phyloP scores from a whole-genome alignment of 768 basidiomycete species.

The Russula sp. region DNA sequence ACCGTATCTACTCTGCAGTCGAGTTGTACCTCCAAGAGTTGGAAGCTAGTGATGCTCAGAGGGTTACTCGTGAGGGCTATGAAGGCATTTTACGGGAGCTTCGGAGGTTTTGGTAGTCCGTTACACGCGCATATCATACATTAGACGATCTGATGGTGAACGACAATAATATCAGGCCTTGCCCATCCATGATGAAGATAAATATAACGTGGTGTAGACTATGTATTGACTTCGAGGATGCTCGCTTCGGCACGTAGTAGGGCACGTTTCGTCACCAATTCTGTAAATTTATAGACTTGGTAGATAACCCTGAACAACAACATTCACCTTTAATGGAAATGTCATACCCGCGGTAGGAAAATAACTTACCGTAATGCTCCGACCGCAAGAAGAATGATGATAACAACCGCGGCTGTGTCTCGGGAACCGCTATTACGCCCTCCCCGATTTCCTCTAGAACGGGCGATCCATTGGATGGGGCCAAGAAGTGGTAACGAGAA shows the following conservation, averaged over 20 bases:
- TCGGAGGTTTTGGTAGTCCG: slow-evolving; percentile 57
- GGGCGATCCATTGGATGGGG: slow-evolving; percentile 63
- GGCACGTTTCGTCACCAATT: slow-evolving; percentile 48
- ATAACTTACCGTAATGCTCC: slow-evolving; percentile 53
- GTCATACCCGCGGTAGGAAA: not conserved
- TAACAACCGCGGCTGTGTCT: slow-evolving; percentile 59
- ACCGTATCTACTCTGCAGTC: slow-evolving; percentile 63
- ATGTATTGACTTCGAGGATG: slow-evolving; percentile 65
- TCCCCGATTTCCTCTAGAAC: slow-evolving; percentile 51
- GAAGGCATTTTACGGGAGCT: slow-evolving; percentile 67
- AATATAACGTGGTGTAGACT: slow-evolving; percentile 1
- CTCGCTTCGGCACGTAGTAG: slow-evolving; percentile 71
- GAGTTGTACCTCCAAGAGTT: slow-evolving; percentile 71
- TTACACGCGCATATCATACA: not conserved
- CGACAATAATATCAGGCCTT: not conserved
- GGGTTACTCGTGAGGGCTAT: slow-evolving; percentile 47
- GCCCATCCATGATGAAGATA: not conserved
- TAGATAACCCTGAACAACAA: slow-evolving; percentile 49
- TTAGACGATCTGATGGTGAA: slow-evolving; percentile 5
- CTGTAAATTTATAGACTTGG: slow-evolving; percentile 61
- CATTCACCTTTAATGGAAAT: slow-evolving; percentile 14
- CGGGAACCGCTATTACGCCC: slow-evolving; percentile 42
- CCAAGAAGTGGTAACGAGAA: slow-evolving; percentile 54
- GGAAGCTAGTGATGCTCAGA: slow-evolving; percentile 48
- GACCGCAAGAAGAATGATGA: slow-evolving; percentile 50